phyloP scores from a whole-genome alignment of 768 basidiomycete genomes.

The Tylopilus felleus region DNA sequence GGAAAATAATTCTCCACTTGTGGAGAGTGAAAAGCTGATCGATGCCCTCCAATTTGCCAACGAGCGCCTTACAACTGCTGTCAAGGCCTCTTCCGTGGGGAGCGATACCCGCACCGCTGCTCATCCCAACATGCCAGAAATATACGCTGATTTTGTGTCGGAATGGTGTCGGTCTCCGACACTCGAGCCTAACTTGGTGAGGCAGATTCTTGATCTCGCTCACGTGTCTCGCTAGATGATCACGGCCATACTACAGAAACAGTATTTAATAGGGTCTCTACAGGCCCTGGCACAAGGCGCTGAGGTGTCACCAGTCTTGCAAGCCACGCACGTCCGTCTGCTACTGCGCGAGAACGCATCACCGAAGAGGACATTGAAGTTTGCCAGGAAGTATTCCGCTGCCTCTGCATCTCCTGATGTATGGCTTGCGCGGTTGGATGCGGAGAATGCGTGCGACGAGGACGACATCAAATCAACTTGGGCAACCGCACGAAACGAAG shows the following conservation, averaged over 20 bases:
- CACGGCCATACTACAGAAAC: conserved; percentile 38
- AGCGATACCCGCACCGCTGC: conserved; percentile 11
- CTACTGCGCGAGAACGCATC: conserved; percentile 25
- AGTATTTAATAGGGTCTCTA: conserved; percentile 50
- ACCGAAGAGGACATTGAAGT: conserved; percentile 35
- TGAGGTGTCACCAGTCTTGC: conserved; percentile 27
- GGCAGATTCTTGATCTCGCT: background rate
- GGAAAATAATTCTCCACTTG: conserved; percentile 5
- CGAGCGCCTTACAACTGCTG: conserved; percentile 27
- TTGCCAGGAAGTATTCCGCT: conserved; percentile 47
- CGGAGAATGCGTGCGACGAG: conserved; percentile 34
- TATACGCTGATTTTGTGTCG: conserved; percentile 45
- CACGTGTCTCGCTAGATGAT: background rate
- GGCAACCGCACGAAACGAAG: conserved; percentile 42
- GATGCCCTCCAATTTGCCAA: conserved; percentile 32
- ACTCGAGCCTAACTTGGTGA: conserved; percentile 32
- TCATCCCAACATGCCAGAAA: conserved; percentile 31
- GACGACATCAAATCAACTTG: conserved; percentile 36
- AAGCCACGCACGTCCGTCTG: conserved; percentile 36
- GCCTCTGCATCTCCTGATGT: conserved; percentile 39
- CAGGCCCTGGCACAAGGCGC: conserved; percentile 31
- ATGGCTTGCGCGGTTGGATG: conserved; percentile 52
- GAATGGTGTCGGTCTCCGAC: conserved; percentile 43
- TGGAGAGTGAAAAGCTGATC: conserved; percentile 22
- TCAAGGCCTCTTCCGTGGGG: conserved; percentile 24